Conservation (phyloP, 345 rosid species). For the Euclidium syriacum region DNA sequence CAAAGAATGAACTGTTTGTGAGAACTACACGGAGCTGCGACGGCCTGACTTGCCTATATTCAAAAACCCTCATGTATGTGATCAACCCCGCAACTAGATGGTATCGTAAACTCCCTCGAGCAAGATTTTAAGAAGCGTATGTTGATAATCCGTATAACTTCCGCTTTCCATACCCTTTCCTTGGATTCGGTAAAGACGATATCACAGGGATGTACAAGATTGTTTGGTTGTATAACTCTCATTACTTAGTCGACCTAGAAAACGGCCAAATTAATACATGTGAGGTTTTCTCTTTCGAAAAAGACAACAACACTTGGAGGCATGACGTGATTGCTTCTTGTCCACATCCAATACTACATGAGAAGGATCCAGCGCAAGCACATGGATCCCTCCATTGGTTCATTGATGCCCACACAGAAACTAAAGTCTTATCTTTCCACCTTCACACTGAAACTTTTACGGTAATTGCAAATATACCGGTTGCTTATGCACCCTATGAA, state of each 20-base stretch:
- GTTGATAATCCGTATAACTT: no score
- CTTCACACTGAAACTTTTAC: not conserved
- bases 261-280: not conserved
- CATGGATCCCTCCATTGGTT: conserved; percentile 3
- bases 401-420: not conserved
- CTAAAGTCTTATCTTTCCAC: not conserved
- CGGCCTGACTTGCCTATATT: conserved; percentile 1
- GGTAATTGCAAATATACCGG: not conserved
- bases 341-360: not conserved
- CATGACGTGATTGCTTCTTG: not conserved
- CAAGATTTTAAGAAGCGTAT: not conserved
- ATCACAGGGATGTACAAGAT: not conserved
- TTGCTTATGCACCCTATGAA: not conserved
- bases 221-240: not conserved
- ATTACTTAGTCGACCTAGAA: no score
- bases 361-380: not conserved
- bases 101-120: not conserved
- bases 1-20: not conserved
- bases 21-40: not conserved
- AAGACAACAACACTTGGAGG: conserved; percentile 1
- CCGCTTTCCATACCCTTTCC: no score
- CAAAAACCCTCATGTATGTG: not conserved
- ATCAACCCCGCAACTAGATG: conserved; percentile 6
- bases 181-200: conserved; percentile 4
- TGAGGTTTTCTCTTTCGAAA: not conserved